Base-by-base conservation (phyloP, 257 asterid species). In the Jaltomata sinuosa region DNA sequence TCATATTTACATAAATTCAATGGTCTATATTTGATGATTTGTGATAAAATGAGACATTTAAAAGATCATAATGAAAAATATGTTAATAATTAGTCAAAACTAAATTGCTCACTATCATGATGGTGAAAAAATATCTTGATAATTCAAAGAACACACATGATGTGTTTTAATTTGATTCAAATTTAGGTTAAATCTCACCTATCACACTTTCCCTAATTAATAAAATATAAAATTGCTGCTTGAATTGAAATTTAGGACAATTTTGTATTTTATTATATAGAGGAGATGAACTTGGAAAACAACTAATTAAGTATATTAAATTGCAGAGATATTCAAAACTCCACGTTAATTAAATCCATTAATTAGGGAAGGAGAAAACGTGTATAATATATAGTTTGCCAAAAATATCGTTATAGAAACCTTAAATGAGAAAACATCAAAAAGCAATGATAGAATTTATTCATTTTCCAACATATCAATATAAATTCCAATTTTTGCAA, bases 91-190 rank as follows among this genome's bases (percentile, higher is more conserved):
- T 45, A 29, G n/a, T 45, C 81, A 25, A 47, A 45, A 25, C 38
- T 25, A 47, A 45, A 27, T 14, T 47, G 40, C 57, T 27, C 6
- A 25, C 38, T 14, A 16, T 9, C 54, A 2, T 76, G 81, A 76
- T 47, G 19, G n/a, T 47, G 38, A 16, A 15, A 12, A 6, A 54
- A 11, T 21, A 8, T 31, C 53, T 5, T 25, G 2, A 25, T n/a
- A 10, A 38, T 81, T 80, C 84, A 69, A 81, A 52, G 64, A 31
- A 8, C 54, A 29, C 87, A 80, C 87, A 29, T 85, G 87, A 14
- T 67, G 47, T 54, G 84, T 85, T 68, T 42, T 38, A 27, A 21
- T 5, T 50, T 49, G 19, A 21, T 14, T 83, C 72, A 25, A 47
- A 38, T 3, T 25, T 38, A 49, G 81, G 81, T 42, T 25, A 25